Base-by-base conservation (phyloP, 169 alveolate genomes). In the Cryptosporidium felis region DNA sequence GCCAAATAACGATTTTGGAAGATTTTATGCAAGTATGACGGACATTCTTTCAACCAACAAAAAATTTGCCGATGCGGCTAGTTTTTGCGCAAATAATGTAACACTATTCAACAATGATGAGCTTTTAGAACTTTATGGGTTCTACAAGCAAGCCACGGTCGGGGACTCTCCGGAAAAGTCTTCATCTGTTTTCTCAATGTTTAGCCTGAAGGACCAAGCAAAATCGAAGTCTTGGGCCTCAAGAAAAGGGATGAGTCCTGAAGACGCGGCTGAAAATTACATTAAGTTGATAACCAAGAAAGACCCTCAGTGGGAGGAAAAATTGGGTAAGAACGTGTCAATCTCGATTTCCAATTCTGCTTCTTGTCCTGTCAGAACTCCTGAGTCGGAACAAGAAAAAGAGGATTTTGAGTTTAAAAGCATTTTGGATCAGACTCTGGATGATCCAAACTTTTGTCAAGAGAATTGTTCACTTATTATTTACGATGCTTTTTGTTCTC, bases 191-290 rank as follows among this genome's bases (percentile, higher is more conserved):
- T 95, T 96, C 36, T 95, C 95, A 63, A 89, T 91, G 82, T 88
- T 94, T 38, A 94, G 89, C 63, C 32, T 88, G 40, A 93, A 88
- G 40, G 97, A 92, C 16, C 92, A 89, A 62, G 91, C 93, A 14
- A 94, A 94, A 74, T 93, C 95, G 92, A 93, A 94, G 56, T 94
- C 96, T 0, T 94, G 96, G 96, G 91, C 90, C 26, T 88, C 91
- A 9, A 81, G 67, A 38, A 90, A 91, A 42, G 96, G 96, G 38
- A 89, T 81, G 67, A 60, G 80, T 44, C 62, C 91, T 59, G 93
- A 90, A 26, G 94, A 82, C 14, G 96, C 96, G 32, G 92, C 90
- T 82, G 49, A 74, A 40, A 91, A 91, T 79, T 94, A 93, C 82
- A 91, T 94, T 32, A 66, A 66, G 26, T 67, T 74, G 38, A 56